Conservation (phyloP, 768 basidiomycete species). For the Serendipita sp. region DNA sequence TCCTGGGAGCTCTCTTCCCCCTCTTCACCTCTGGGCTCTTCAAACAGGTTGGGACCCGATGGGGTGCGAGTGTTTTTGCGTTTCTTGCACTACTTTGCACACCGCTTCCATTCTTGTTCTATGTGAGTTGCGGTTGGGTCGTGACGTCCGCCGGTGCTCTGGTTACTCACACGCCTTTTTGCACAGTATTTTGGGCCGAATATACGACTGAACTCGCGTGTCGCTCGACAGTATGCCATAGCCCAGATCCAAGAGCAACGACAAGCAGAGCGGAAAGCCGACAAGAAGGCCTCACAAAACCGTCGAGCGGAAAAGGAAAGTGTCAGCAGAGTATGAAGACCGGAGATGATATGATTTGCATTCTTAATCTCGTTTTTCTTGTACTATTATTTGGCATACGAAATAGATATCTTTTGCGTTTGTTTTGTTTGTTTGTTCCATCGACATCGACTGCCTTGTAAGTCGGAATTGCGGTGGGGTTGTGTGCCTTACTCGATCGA, state of each 20-base stretch:
- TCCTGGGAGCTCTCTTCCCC: slow-evolving; percentile 49
- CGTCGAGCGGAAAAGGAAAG: too few species aligned
- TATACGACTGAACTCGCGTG: background rate
- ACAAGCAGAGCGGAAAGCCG: background rate
- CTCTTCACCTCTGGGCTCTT: slow-evolving; percentile 41
- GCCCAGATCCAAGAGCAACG: background rate
- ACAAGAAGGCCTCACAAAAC: background rate
- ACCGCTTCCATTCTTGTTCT: slow-evolving; percentile 43
- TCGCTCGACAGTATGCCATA: background rate
- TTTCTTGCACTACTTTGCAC: slow-evolving; percentile 34
- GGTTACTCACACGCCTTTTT: background rate
- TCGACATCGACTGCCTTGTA: too few species aligned
- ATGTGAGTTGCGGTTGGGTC: slow-evolving; percentile 30
- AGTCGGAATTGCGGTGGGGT: too few species aligned
- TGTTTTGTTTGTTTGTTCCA: too few species aligned
- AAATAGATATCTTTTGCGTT: too few species aligned
- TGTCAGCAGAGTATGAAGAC: too few species aligned
- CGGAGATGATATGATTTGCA: too few species aligned
- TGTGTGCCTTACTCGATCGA: too few species aligned
- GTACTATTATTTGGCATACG: too few species aligned
- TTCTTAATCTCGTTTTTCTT: too few species aligned
- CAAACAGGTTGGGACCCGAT: slow-evolving; percentile 33
- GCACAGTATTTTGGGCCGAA: background rate
- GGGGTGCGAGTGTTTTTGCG: slow-evolving; percentile 42
- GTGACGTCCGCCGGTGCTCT: too few species aligned